These are phyloP conservation scores for Pseudognaphalium luteoalbum DNA, from an alignment of 129 eudicot species.

Conservation along the genomic window DNA sequence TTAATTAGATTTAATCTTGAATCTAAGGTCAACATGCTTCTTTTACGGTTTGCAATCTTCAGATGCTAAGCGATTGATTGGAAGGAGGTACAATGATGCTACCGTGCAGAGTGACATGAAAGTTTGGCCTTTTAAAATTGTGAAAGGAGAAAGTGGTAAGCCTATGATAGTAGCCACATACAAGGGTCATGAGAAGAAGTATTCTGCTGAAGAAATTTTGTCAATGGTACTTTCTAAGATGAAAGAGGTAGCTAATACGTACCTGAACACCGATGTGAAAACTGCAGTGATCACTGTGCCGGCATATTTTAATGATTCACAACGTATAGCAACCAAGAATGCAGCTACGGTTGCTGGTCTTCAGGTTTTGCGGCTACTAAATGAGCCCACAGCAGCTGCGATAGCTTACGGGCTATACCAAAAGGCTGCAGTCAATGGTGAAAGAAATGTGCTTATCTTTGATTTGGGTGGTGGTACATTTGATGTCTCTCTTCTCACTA, in stretches of 20 bases:
- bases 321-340: constrained; percentile 59
- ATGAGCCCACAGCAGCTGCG: constrained; percentile 30
- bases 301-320: constrained; percentile 58
- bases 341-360: constrained; percentile 54
- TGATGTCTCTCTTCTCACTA: too few species aligned
- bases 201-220: constrained; percentile 49
- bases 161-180: constrained; percentile 45
- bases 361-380: constrained; percentile 49
- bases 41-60: too few species aligned
- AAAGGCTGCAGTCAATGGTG: background rate
- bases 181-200: constrained; percentile 46
- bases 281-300: constrained; percentile 56
- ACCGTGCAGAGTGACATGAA: too few species aligned
- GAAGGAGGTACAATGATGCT: too few species aligned
- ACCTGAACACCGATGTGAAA: constrained; percentile 34
- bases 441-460: constrained; percentile 21
- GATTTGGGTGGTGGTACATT: constrained; percentile 18
- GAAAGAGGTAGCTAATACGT: constrained; percentile 50
- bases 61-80: too few species aligned
- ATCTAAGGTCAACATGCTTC: too few species aligned
- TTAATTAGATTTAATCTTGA: too few species aligned
- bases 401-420: constrained; percentile 13
- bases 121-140: constrained; percentile 25
- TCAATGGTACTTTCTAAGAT: constrained; percentile 33
- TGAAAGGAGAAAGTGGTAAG: constrained; percentile 46